Evolutionary conservation across 106 monocot genomes (phyloP), one percentile per base, ranked within the genome.

Genomic region (Dactylorhiza incarnata): DNA sequence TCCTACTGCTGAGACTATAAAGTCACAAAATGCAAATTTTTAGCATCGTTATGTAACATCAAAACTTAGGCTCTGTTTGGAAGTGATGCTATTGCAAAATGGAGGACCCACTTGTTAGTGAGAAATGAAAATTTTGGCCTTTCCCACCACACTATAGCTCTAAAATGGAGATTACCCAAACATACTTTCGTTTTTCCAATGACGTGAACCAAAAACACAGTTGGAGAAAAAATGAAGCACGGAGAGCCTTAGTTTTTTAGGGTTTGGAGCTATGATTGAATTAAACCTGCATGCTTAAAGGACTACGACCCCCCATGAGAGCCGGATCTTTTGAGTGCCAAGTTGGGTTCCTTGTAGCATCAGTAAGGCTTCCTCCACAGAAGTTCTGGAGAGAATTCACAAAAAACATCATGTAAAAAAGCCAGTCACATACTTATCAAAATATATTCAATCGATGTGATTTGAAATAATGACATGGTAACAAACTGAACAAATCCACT

Each of bases 401-500:
- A 37, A 37, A n/a, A 45, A 44, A 55, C 13, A 24, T 7, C 17
- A 7, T 49, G 10, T 43, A 59, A 14, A 46, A 13, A 25, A 14
- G 61, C n/a, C n/a, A n/a, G n/a, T n/a, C n/a, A 49, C 62, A 6
- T 65, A 83, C 13, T 48, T 5, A 26, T 45, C 3, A 47, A 68
- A 48, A 48, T 1, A 74, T 15, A 5, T 48, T n/a, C 6, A 71
- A 47, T 47, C 19, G 14, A 16, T 46, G 45, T 13, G 17, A 47
- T 11, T 22, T 23, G 20, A 49, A 49, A 69, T 17, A 13, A 49
- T 24, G 72, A 94, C 94, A 85, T 94, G 84, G 82, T 94, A 24
- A 78, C 83, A 80, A 85, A 94, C 68, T 94, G 94, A 77, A 94
- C 94, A 77, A 94, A 94, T 2, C 88, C 94, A 84, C 94, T 91